phyloP scores from a whole-genome alignment of 1,284 basidiomycete species.

The Cutaneotrichosporon mucoides region DNA sequence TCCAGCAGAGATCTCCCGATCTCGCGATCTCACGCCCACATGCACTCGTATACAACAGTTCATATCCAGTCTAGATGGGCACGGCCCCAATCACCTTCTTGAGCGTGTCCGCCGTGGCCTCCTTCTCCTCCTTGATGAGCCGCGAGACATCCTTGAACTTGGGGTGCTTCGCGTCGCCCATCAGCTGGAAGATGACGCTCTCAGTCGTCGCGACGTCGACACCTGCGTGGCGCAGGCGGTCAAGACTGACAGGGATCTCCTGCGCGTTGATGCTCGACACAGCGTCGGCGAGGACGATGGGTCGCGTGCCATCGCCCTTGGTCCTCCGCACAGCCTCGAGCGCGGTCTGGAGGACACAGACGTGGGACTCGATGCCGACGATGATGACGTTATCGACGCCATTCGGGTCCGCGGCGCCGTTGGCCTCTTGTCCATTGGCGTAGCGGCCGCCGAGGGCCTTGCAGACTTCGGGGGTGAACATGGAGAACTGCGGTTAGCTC shows the following conservation, averaged over 20 bases:
- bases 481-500: conserved; percentile 62
- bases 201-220: conserved; percentile 76
- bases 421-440: conserved; percentile 2
- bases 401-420: conserved; percentile 4
- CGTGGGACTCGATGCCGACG: conserved; percentile 85
- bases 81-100: conserved; percentile 2
- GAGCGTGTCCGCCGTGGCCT: conserved; percentile 53
- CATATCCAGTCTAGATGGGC: background rate
- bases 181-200: conserved; percentile 69
- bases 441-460: conserved; percentile 50
- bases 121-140: conserved; percentile 72
- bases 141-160: conserved; percentile 70
- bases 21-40: no score
- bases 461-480: conserved; percentile 67
- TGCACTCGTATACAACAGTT: no score
- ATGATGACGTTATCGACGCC: conserved; percentile 62
- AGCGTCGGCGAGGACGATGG: conserved; percentile 72
- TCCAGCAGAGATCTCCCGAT: no score
- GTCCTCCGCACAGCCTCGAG: conserved; percentile 51
- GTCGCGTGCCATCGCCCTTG: conserved; percentile 39
- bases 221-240: conserved; percentile 67
- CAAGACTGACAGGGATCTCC: conserved; percentile 52
- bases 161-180: conserved; percentile 59
- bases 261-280: conserved; percentile 70
- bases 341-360: conserved; percentile 80